Conservation (phyloP, 2,329 filamentous ascomycete species). For the Apiospora koreana region DNA sequence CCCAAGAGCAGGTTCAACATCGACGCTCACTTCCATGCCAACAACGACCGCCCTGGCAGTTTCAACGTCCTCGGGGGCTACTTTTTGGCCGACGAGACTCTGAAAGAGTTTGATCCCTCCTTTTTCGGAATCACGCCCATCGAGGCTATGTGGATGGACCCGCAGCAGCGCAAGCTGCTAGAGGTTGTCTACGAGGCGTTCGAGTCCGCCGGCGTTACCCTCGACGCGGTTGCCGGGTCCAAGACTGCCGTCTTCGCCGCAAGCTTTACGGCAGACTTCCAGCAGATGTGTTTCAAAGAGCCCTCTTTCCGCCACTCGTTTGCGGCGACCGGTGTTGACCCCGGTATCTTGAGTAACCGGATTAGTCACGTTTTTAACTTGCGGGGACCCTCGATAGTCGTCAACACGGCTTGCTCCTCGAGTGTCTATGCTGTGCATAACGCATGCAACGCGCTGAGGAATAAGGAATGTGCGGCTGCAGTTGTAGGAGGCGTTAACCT, state of each 20-base stretch:
- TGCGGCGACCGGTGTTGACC: conserved; percentile 34
- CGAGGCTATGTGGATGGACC: conserved; percentile 42
- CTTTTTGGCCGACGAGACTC: conserved; percentile 25
- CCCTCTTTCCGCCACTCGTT: conserved; percentile 27
- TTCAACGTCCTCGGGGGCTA: conserved; percentile 26
- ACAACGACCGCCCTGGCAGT: conserved; percentile 19
- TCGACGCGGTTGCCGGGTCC: conserved; percentile 29
- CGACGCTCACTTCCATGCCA: conserved; percentile 21
- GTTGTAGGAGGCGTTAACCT: conserved; percentile 39
- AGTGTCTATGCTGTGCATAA: conserved; percentile 36
- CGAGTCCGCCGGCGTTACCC: conserved; percentile 34
- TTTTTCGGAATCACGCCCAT: conserved; percentile 42
- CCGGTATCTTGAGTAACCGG: conserved; percentile 38
- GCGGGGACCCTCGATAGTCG: conserved; percentile 33
- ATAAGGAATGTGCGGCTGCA: conserved; percentile 33
- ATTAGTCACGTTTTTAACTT: conserved; percentile 40
- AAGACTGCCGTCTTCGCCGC: conserved; percentile 31
- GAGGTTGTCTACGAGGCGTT: conserved; percentile 44
- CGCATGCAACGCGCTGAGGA: conserved; percentile 28
- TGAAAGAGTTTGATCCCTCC: conserved; percentile 26
- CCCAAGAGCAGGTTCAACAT: conserved; percentile 22
- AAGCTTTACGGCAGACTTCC: conserved; percentile 27
- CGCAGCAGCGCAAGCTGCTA: conserved; percentile 38
- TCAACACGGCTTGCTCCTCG: conserved; percentile 40
- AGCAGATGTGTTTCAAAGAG: conserved; percentile 29